phyloP scores from a whole-genome alignment of 2,329 filamentous ascomycete genomes.

The Microcyclosporella mali region DNA sequence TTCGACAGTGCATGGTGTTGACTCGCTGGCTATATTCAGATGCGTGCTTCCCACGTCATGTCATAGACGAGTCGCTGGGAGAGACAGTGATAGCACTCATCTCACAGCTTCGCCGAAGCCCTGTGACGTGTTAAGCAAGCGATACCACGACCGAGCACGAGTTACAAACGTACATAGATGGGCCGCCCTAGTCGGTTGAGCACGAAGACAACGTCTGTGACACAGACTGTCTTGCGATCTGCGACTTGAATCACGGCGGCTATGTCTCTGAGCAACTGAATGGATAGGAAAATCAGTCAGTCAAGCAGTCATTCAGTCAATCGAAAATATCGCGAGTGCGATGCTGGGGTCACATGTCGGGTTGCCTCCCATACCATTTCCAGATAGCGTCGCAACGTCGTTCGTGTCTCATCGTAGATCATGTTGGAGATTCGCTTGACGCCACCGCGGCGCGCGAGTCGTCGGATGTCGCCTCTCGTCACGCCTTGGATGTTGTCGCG shows the following conservation, averaged over 20 bases:
- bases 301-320: not conserved
- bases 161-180: constrained; percentile 8
- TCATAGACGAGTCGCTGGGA: no score
- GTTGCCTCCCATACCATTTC: constrained; percentile 53
- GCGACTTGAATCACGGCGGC: constrained; percentile 19
- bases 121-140: not conserved
- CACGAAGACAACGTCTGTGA: constrained; percentile 56
- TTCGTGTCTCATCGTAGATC: constrained; percentile 59
- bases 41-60: no score
- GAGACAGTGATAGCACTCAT: not conserved
- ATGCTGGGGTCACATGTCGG: no score
- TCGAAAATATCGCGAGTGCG: no score
- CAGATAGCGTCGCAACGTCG: constrained; percentile 50
- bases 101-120: constrained; percentile 1
- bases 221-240: constrained; percentile 54
- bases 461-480: constrained; percentile 64
- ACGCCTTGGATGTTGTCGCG: constrained; percentile 99
- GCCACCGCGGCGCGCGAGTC: constrained; percentile 67
- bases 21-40: no score
- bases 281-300: not conserved
- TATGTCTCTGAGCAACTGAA: constrained; percentile 22
- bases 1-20: no score
- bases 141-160: not conserved
- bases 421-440: constrained; percentile 63
- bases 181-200: constrained; percentile 12